These are phyloP conservation scores for Aurinia saxatilis DNA, from an alignment of 345 rosid genomes.

Conservation along the genomic window DNA sequence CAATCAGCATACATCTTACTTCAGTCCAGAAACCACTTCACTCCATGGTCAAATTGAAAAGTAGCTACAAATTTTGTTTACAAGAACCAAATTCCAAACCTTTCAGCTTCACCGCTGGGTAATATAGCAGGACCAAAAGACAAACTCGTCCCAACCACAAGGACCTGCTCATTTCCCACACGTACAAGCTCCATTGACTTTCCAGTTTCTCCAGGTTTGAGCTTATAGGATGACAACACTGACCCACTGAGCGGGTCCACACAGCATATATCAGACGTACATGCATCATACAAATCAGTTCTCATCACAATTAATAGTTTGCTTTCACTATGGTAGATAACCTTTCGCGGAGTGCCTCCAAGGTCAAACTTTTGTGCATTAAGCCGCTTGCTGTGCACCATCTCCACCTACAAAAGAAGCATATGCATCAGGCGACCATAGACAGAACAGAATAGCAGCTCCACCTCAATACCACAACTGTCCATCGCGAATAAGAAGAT, in stretches of 20 bases:
- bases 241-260: conserved; percentile 83
- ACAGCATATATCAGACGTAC: conserved; percentile 79
- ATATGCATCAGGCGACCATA: conserved; percentile 17
- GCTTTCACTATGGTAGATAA: conserved; percentile 86
- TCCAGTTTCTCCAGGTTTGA: conserved; percentile 78
- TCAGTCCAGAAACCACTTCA: conserved; percentile 7
- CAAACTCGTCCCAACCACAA: conserved; percentile 84
- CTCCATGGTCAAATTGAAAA: conserved; percentile 9
- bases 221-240: conserved; percentile 57
- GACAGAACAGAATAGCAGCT: background rate
- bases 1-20: conserved; percentile 9
- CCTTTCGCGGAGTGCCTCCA: conserved; percentile 94
- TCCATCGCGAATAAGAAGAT: background rate
- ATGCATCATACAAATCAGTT: conserved; percentile 61
- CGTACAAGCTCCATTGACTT: conserved; percentile 89
- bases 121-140: conserved; percentile 88
- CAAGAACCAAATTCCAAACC: conserved; percentile 36
- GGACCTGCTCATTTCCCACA: conserved; percentile 75
- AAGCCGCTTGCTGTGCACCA: conserved; percentile 82
- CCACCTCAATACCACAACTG: background rate
- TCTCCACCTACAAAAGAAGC: conserved; percentile 69
- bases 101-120: conserved; percentile 99
- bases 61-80: background rate
- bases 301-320: conserved; percentile 84
- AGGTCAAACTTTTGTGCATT: conserved; percentile 90